Base-by-base conservation (phyloP, 495 filamentous ascomycete species). In the Rhypophila decipiens region DNA sequence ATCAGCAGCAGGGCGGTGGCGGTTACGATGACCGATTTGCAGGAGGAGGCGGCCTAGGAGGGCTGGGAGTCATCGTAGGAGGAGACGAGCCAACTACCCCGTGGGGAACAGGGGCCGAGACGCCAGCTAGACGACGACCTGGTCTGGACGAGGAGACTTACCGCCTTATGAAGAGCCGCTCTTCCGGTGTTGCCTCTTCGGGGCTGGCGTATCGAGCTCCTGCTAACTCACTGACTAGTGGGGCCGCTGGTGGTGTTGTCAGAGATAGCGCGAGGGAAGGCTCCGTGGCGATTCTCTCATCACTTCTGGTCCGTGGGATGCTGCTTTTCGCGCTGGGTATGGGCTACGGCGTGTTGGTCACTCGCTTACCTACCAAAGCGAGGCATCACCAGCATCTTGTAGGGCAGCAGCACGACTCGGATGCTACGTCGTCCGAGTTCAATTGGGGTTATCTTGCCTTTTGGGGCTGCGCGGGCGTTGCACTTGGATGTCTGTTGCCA, bases 261-360 rank as follows among this genome's bases (percentile, higher is more conserved):
- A n/a, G n/a, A n/a, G n/a, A n/a, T n/a, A 13, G 27, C 7, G 27
- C 35, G 9, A 5, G 10, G 5, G 10, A 20, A 11, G 19, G 31
- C 19, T 29, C 9, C 15, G 24, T 40, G 10, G 33, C 44, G 13
- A 40, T 54, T 8, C 46, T 51, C 19, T 8, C 45, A 3, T 53
- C 74, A 67, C 55, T 69, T 65, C 59, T 67, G 3, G 53, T 79
- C 23, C 78, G 87, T 33, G 77, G 76, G 24, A 50, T 76, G 1
- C 64, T 89, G 24, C 73, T 97, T n/a, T 93, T 90, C 66, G 74
- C 72, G 4, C 79, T 96, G 39, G 93, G 93, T 2, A 71, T 89
- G 37, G 79, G 81, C 18, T 96, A 96, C 64, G 94, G 94, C 5
- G 68, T 88, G 5, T 74, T 96, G 39, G 84, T 95, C 9, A 81